Percentiles rank a stretch among this genome's conserved stretches.
phyloP scores from a whole-genome alignment of 495 filamentous ascomycete genomes.

The Jackrogersella multiformis region DNA sequence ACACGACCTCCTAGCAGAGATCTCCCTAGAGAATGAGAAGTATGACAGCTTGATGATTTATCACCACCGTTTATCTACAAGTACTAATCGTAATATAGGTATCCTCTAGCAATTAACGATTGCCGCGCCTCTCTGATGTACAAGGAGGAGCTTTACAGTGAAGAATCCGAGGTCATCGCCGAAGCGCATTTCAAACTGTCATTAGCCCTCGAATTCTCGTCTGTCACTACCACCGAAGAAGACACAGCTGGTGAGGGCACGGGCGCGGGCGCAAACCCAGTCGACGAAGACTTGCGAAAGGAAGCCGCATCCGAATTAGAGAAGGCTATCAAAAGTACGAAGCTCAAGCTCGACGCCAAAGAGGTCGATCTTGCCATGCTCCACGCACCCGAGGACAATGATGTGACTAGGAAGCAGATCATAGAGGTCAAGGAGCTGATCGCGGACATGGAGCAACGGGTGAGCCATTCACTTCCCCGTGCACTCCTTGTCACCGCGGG shows the following conservation, averaged over 20 bases:
- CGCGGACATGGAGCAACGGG: constrained; percentile 84
- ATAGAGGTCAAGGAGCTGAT: constrained; percentile 87
- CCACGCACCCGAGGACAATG: constrained; percentile 63
- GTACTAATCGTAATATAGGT: constrained; percentile 57
- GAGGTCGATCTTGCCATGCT: constrained; percentile 67
- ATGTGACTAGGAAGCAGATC: constrained; percentile 71
- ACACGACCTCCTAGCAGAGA: constrained; percentile 90
- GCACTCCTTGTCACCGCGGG: constrained; percentile 38
- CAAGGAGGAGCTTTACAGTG: constrained; percentile 77
- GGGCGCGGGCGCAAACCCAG: constrained; percentile 47
- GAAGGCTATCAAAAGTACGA: constrained; percentile 81
- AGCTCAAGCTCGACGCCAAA: constrained; percentile 76
- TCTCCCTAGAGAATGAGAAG: constrained; percentile 91
- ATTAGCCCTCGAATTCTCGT: constrained; percentile 91
- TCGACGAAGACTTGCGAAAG: constrained; percentile 74
- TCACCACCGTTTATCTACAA: constrained; percentile 5
- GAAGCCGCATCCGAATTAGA: constrained; percentile 83
- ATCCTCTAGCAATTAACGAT: constrained; percentile 81
- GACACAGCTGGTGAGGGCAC: constrained; percentile 48
- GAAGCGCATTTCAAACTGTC: constrained; percentile 97
- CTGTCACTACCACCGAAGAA: constrained; percentile 70
- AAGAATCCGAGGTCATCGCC: constrained; percentile 82
- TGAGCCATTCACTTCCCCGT: constrained; percentile 54
- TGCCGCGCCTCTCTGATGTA: constrained; percentile 76
- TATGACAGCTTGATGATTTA: constrained; percentile 39